Evolutionary conservation across 2,329 filamentous ascomycete genomes (phyloP).

Genomic region (Fusarium austroafricanum): DNA sequence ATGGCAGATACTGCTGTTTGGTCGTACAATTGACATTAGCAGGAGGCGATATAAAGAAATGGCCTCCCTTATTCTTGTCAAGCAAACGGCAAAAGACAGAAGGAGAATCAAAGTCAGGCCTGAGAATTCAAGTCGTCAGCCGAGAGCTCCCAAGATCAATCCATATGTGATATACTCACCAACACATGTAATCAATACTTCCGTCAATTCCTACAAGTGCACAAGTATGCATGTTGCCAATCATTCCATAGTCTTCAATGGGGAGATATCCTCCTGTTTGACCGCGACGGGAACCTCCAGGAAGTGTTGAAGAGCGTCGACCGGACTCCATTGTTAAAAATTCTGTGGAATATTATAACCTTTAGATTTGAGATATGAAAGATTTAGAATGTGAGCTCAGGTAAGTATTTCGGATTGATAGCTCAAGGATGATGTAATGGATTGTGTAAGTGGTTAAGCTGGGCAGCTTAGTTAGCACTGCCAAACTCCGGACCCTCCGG

Average conservation of each 20-base stretch:
- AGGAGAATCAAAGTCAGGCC: constrained; percentile 83
- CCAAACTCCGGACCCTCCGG: constrained; percentile 7
- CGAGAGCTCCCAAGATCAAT: neutral
- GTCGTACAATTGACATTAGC: constrained; percentile 68
- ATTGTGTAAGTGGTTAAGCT: constrained; percentile 22
- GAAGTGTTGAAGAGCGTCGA: constrained; percentile 49
- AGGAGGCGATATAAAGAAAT: constrained; percentile 74
- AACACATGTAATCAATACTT: constrained; percentile 82
- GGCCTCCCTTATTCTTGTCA: constrained; percentile 79
- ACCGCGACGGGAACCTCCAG: constrained; percentile 48
- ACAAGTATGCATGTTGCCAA: constrained; percentile 84
- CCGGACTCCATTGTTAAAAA: constrained; percentile 47
- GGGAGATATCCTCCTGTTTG: constrained; percentile 64
- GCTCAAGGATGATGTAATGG: constrained; percentile 42
- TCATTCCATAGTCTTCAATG: constrained; percentile 83
- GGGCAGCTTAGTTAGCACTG: neutral
- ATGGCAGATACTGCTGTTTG: constrained; percentile 82
- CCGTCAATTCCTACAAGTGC: constrained; percentile 80
- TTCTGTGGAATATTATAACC: neutral
- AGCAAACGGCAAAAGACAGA: constrained; percentile 79
- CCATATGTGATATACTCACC: constrained; percentile 56
- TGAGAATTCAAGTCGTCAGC: constrained; percentile 45
- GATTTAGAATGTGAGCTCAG: neutral
- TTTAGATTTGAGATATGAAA: neutral
- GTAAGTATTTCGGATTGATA: neutral